Evolutionary conservation across 2,329 filamentous ascomycete genomes (phyloP), one percentile per base, ranked within the genome.

Genomic region (Xylariaceae sp.): DNA sequence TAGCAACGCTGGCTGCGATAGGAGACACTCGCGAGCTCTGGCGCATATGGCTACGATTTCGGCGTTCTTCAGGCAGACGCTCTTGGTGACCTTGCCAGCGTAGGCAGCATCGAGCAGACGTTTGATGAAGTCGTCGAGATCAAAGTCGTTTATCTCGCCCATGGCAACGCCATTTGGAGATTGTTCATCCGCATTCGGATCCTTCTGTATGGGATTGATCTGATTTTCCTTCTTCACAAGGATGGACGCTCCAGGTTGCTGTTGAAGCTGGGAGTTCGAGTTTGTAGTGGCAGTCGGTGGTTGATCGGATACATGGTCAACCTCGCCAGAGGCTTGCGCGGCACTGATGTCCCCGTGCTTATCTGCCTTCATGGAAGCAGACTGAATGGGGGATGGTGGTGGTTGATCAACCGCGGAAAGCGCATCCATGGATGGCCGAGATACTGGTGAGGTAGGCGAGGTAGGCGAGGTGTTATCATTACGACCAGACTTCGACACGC

Each of bases 91-190:
- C 71, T 99, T 99, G 58, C 90, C 90, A 40, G 90, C 88, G 66
- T 99, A 99, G 11, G 89, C 94, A 10, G 94, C 92, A 69, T 99
- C 94, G 47, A 99, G 76, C 39, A 99, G 80, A 39, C 94, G 85
- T 62, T 91, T 90, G 66, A 99, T 99, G 77, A 95, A 96, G 66
- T 99, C 94, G 65, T 99, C 94, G 30, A 99, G 76, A 66, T 99
- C 94, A 59, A 94, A 89, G 33, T 91, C 83, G 69, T 96, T 96
- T 63, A 97, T 82, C 18, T 95, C 89, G 48, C 87, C 84, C 78
- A 97, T 95, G 55, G 89, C 87, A 70, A 96, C 87, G 47, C 72
- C 75, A 7, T 71, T 66, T 48, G 68, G 68, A 3, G 71, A 67
- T n/a, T 68, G 68, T 42, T 84, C 81, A 18, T 76, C 74, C 1